These are phyloP conservation scores for Combretum micranthum DNA, from an alignment of 345 rosid species.

Conservation along the genomic window DNA sequence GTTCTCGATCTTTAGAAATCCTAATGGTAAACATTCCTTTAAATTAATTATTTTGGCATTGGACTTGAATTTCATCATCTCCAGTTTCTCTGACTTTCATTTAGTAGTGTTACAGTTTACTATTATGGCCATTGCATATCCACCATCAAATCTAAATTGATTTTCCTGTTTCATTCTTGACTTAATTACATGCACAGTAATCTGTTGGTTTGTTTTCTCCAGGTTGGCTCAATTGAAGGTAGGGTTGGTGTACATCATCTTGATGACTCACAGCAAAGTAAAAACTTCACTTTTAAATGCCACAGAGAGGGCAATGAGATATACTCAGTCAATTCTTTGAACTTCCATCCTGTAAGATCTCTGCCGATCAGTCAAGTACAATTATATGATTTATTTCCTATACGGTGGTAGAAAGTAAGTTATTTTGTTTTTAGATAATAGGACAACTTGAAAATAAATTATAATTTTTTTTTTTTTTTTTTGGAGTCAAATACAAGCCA, in stretches of 20 bases:
- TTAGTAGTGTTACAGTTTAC: no score
- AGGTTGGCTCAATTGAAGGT: slow-evolving; percentile 99
- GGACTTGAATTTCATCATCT: no score
- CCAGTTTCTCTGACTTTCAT: no score
- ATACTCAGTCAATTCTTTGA: slow-evolving; percentile 88
- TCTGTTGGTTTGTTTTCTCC: not conserved
- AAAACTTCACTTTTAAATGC: slow-evolving; percentile 97
- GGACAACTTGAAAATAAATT: not conserved
- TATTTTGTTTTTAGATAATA: not conserved
- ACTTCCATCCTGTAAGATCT: slow-evolving; percentile 85
- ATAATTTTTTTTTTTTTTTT: no score
- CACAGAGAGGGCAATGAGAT: slow-evolving; percentile 89
- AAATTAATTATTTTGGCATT: no score
- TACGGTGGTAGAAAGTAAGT: not conserved
- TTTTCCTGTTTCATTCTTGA: no score
- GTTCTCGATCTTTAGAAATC: no score
- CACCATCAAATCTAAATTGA: no score
- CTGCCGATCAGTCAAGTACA: not conserved
- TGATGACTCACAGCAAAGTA: slow-evolving; percentile 73
- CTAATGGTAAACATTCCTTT: no score
- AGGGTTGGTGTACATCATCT: slow-evolving; percentile 97
- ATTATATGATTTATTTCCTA: slow-evolving; percentile 1
- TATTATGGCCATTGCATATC: no score
- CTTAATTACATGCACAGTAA: no score
- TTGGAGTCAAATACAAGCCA: no score